Conservation (phyloP, 768 basidiomycete genomes). For the Mycena galopus region DNA sequence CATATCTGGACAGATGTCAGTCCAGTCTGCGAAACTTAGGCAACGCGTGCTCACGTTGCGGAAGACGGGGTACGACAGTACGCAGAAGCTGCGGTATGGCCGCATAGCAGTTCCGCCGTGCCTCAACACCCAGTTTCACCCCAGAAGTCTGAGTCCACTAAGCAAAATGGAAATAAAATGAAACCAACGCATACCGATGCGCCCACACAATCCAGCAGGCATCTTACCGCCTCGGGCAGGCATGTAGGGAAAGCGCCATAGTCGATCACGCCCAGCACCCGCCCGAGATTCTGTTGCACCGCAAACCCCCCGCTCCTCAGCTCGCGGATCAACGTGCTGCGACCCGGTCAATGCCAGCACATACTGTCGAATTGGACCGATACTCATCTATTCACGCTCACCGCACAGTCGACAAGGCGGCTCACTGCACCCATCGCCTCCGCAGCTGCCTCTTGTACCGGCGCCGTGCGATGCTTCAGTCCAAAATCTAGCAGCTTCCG, state of each 20-base stretch:
- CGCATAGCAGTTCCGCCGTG: slow-evolving; percentile 54
- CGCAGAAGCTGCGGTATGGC: slow-evolving; percentile 64
- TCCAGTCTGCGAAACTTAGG: slow-evolving; percentile 1
- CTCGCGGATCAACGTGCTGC: slow-evolving; percentile 72
- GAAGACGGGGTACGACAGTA: slow-evolving; percentile 57
- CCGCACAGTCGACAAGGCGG: slow-evolving; percentile 72
- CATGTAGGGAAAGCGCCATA: slow-evolving; percentile 70
- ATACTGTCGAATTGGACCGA: slow-evolving; percentile 32
- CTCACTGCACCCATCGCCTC: slow-evolving; percentile 78
- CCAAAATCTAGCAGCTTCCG: slow-evolving; percentile 75
- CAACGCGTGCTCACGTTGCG: slow-evolving; percentile 55
- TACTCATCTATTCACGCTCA: slow-evolving; percentile 81
- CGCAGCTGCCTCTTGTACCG: slow-evolving; percentile 85
- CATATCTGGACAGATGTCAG: slow-evolving; percentile 56
- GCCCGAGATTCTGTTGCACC: slow-evolving; percentile 81
- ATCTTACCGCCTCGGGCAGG: slow-evolving; percentile 65
- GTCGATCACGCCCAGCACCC: slow-evolving; percentile 75
- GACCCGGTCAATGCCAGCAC: slow-evolving; percentile 14
- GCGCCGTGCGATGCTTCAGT: slow-evolving; percentile 72
- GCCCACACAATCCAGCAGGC: slow-evolving; percentile 72
- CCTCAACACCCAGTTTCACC: slow-evolving; percentile 52
- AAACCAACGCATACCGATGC: slow-evolving; percentile 55
- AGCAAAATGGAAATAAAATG: slow-evolving; percentile 37
- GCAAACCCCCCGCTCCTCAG: slow-evolving; percentile 62
- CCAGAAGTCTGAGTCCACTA: slow-evolving; percentile 16